Conservation (phyloP, 169 alveolate genomes). For the Toxoplasma gondii region DNA sequence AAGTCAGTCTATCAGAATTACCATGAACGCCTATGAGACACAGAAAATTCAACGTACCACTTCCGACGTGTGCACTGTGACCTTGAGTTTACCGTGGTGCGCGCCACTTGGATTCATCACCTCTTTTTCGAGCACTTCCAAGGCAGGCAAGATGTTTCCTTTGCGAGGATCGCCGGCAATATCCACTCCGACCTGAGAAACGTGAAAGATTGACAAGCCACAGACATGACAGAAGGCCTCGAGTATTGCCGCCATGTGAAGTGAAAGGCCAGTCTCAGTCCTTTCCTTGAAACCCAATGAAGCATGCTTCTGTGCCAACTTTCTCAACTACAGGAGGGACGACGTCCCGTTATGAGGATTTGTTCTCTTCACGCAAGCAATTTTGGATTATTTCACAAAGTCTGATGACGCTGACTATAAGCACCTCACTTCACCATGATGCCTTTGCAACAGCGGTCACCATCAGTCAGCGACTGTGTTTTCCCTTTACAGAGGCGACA, state of each 20-base stretch:
- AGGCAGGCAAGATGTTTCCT: constrained; percentile 6
- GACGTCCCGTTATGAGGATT: too few relatives aligned
- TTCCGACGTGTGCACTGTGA: constrained; percentile 40
- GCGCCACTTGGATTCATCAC: background rate
- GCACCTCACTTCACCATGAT: too few relatives aligned
- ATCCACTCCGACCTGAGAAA: constrained; percentile 35
- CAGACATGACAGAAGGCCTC: background rate
- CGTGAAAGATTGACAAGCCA: background rate
- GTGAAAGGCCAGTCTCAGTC: too few relatives aligned
- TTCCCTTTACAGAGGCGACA: too few relatives aligned
- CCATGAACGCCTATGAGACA: background rate
- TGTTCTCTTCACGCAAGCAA: too few relatives aligned
- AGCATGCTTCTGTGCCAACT: too few relatives aligned
- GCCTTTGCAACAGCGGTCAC: too few relatives aligned
- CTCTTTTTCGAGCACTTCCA: constrained; percentile 10
- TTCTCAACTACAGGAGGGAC: too few relatives aligned
- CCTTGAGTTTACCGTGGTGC: background rate
- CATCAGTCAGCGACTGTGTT: too few relatives aligned
- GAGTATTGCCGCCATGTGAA: background rate
- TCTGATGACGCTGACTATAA: too few relatives aligned
- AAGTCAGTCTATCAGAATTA: background rate
- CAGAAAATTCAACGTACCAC: background rate
- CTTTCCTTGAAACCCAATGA: too few relatives aligned
- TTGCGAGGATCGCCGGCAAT: constrained; percentile 44
- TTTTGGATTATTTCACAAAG: too few relatives aligned